A percentile compares a stretch with the other conserved stretches of the same genome.
phyloP scores from a whole-genome alignment of 352 stramenopile species.

The Phytophthora quininea region DNA sequence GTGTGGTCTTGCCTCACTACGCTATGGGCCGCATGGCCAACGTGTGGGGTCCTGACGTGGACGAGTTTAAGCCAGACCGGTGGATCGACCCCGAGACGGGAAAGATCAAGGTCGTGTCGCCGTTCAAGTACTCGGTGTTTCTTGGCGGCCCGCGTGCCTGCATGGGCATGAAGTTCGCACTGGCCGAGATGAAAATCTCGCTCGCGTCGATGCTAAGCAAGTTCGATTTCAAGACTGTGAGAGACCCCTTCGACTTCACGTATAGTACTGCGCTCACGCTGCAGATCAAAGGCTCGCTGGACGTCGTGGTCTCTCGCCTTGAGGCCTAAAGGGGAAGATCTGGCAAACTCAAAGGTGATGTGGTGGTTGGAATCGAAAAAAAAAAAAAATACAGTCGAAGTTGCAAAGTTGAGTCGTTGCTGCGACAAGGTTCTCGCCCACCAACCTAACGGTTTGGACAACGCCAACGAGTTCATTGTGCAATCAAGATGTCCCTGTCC shows the following conservation, averaged over 20 bases:
- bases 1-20: conserved; percentile 68
- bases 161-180: conserved; percentile 66
- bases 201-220: conserved; percentile 57
- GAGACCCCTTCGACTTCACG: conserved; percentile 45
- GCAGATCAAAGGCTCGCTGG: conserved; percentile 43
- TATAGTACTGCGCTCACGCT: conserved; percentile 56
- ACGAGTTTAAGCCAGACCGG: conserved; percentile 70
- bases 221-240: conserved; percentile 52
- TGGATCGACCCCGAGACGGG: conserved; percentile 55
- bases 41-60: conserved; percentile 68
- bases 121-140: conserved; percentile 76
- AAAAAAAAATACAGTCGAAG: too few species aligned
- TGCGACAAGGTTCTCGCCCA: neutral
- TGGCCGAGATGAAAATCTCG: conserved; percentile 70
- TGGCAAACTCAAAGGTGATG: neutral
- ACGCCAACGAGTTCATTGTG: neutral
- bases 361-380: neutral
- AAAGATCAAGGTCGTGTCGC: conserved; percentile 51
- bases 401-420: too few species aligned
- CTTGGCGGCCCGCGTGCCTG: conserved; percentile 69
- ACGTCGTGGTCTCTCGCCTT: conserved; percentile 30
- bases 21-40: conserved; percentile 56
- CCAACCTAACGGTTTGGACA: neutral
- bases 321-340: neutral
- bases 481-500: neutral